These are phyloP conservation scores for Ogataea minuta DNA, from an alignment of 805 yeast species.

Conservation along the genomic window DNA sequence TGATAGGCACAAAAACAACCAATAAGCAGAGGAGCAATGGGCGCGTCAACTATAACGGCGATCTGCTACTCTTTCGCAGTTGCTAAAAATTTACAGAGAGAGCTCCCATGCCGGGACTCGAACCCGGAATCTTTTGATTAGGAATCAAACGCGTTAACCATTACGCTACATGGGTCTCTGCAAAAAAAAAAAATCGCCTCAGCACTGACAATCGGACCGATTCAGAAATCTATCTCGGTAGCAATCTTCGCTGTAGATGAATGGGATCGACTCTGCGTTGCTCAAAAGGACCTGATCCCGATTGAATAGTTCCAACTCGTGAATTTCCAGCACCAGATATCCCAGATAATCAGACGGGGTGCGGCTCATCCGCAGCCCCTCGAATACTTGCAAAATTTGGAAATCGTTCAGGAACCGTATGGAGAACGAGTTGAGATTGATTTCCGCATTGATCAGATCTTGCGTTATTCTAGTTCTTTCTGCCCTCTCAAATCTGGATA, in stretches of 20 bases:
- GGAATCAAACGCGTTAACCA: constrained; percentile 61
- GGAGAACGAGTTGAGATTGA: constrained; percentile 12
- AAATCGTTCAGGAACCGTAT: constrained; percentile 15
- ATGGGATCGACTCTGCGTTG: constrained; percentile 16
- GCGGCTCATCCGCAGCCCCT: constrained; percentile 2
- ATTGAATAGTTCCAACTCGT: constrained; percentile 17
- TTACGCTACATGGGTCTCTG: constrained; percentile 49
- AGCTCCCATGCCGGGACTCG: constrained; percentile 45
- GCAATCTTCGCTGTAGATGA: constrained; percentile 10
- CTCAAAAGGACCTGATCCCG: constrained; percentile 22
- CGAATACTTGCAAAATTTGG: constrained; percentile 12
- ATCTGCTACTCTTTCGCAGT: no score
- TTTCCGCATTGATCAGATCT: constrained; percentile 17
- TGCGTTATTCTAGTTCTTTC: constrained; percentile 21
- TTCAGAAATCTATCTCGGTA: constrained; percentile 7
- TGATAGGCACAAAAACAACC: no score
- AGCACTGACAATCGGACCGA: constrained; percentile 2
- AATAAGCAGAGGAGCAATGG: no score
- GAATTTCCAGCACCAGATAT: constrained; percentile 19
- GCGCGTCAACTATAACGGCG: no score
- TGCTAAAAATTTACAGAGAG: constrained; percentile 9
- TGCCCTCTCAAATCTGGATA: constrained; percentile 17
- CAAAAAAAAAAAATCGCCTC: constrained; percentile 11
- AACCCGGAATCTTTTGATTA: constrained; percentile 59
- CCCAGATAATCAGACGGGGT: constrained; percentile 6